phyloP scores from a whole-genome alignment of 768 basidiomycete genomes.

The Psilocybe cubensis region DNA sequence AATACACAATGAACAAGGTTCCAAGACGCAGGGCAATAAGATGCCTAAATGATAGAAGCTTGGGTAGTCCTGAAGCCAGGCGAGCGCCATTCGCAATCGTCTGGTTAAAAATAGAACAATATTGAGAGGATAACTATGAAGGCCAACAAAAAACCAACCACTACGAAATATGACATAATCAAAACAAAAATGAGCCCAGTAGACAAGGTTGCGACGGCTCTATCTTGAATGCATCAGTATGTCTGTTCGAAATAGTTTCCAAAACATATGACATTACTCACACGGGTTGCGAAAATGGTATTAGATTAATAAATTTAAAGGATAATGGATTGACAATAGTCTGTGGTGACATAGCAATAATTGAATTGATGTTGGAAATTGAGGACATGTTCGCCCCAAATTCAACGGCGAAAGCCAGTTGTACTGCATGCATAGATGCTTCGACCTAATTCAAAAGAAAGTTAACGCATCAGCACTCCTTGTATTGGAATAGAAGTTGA shows the following conservation, averaged over 20 bases:
- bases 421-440: slow-evolving; percentile 35
- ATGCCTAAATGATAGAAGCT: slow-evolving; percentile 31
- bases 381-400: slow-evolving; percentile 18
- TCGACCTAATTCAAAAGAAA: slow-evolving; percentile 37
- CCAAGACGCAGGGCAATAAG: slow-evolving; percentile 37
- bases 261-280: slow-evolving; percentile 25
- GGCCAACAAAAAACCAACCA: slow-evolving; percentile 30
- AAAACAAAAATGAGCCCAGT: slow-evolving; percentile 60
- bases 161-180: slow-evolving; percentile 45
- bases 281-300: slow-evolving; percentile 68
- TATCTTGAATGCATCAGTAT: too few species aligned
- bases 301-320: slow-evolving; percentile 51
- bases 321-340: slow-evolving; percentile 51
- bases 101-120: slow-evolving; percentile 14
- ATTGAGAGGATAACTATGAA: not conserved
- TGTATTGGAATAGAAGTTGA: not conserved
- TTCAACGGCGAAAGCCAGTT: slow-evolving; percentile 18
- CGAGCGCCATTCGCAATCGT: slow-evolving; percentile 40
- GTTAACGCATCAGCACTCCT: too few species aligned
- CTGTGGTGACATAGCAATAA: slow-evolving; percentile 54
- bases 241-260: too few species aligned
- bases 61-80: slow-evolving; percentile 36
- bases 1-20: slow-evolving; percentile 34
- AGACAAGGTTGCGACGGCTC: slow-evolving; percentile 55
- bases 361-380: slow-evolving; percentile 18